Conservation (phyloP, 352 stramenopile genomes). For the Globisporangium canariense region DNA sequence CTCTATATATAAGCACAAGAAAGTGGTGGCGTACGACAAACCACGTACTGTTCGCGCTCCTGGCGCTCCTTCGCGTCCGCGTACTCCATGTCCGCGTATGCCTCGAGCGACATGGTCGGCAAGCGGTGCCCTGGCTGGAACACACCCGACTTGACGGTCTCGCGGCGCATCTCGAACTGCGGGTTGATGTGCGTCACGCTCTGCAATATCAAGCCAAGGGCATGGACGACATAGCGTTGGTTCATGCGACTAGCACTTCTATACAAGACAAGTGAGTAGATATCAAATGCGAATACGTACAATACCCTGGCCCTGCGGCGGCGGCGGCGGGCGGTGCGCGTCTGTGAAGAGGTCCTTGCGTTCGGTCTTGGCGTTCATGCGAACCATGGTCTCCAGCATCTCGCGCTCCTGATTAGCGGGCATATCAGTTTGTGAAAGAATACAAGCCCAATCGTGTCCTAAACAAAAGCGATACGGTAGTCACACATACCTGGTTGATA, state of each 20-base stretch:
- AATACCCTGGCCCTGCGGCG: conserved; percentile 68
- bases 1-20: background rate
- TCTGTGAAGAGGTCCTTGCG: conserved; percentile 73
- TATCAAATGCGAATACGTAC: conserved; percentile 32
- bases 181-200: conserved; percentile 83
- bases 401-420: conserved; percentile 42
- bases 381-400: conserved; percentile 86
- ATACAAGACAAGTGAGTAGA: background rate
- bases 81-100: conserved; percentile 90
- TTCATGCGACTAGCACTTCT: background rate
- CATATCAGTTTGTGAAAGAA: no score
- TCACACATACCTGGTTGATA: conserved; percentile 51
- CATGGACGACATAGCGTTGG: conserved; percentile 1
- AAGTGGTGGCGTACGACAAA: background rate
- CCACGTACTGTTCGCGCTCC: conserved; percentile 61
- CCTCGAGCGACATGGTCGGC: conserved; percentile 94
- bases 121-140: conserved; percentile 95
- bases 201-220: conserved; percentile 24
- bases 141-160: conserved; percentile 85
- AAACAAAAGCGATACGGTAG: background rate
- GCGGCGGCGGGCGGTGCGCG: conserved; percentile 51
- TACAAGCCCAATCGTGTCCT: no score
- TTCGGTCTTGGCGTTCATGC: conserved; percentile 62
- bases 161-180: conserved; percentile 84
- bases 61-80: conserved; percentile 87